Evolutionary conservation across 768 basidiomycete genomes (phyloP).

Genomic region (Ramaria sp.): DNA sequence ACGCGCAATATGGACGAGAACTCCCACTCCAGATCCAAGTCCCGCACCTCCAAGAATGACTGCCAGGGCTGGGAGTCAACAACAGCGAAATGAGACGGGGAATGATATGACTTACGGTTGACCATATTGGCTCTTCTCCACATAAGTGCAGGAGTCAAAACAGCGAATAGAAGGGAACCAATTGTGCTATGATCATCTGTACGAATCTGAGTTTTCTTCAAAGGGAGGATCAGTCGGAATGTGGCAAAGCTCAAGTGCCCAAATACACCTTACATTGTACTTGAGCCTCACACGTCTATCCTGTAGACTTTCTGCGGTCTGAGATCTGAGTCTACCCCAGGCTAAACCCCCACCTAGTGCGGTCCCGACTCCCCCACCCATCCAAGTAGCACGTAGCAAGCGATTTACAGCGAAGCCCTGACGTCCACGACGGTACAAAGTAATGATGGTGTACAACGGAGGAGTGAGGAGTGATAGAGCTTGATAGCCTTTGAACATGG

Average conservation of each 20-base stretch:
- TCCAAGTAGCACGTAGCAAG: slow-evolving; percentile 61
- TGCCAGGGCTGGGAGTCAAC: background rate
- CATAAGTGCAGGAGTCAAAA: slow-evolving; percentile 56
- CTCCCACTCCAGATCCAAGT: slow-evolving; percentile 1
- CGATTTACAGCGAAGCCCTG: slow-evolving; percentile 47
- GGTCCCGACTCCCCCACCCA: slow-evolving; percentile 50
- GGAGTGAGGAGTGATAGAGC: slow-evolving; percentile 51
- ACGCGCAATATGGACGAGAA: slow-evolving; percentile 1
- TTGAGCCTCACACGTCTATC: slow-evolving; percentile 36
- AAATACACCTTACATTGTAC: slow-evolving; percentile 41
- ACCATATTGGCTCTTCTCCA: slow-evolving; percentile 56
- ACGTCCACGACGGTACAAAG: slow-evolving; percentile 44
- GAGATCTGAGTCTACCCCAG: slow-evolving; percentile 47
- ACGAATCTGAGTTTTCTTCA: slow-evolving; percentile 47
- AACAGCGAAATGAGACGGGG: background rate
- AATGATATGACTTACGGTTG: slow-evolving; percentile 36
- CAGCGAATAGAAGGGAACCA: slow-evolving; percentile 51
- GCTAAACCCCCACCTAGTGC: slow-evolving; percentile 44
- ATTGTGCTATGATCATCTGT: slow-evolving; percentile 69
- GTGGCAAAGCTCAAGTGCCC: background rate
- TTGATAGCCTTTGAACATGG: slow-evolving; percentile 60
- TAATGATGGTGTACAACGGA: slow-evolving; percentile 44
- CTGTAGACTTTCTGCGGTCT: slow-evolving; percentile 37
- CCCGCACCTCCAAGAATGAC: slow-evolving; percentile 4
- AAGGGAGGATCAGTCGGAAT: slow-evolving; percentile 3